These are phyloP conservation scores for Boechera retrofracta DNA, from an alignment of 345 rosid genomes.

Conservation along the genomic window DNA sequence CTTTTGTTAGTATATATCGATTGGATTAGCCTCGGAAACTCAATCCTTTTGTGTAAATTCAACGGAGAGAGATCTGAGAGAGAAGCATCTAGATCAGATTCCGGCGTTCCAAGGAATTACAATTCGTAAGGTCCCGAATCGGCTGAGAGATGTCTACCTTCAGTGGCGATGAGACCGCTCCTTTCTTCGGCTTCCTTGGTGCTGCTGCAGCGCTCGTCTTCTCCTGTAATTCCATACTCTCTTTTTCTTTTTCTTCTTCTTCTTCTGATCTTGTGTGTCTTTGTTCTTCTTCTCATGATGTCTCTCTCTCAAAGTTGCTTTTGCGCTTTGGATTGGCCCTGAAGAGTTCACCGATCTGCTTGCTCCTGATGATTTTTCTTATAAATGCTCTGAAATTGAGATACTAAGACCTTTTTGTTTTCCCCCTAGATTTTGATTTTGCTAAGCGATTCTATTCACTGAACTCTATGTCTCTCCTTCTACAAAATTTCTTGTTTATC, in stretches of 20 bases:
- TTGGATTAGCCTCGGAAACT: slow-evolving; percentile 16
- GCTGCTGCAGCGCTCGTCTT: slow-evolving; percentile 51
- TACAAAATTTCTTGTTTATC: not conserved
- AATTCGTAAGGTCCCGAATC: slow-evolving; percentile 44
- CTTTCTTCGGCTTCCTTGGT: slow-evolving; percentile 53
- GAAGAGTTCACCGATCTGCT: slow-evolving; percentile 27
- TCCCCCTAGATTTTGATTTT: slow-evolving; percentile 3
- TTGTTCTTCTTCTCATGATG: not conserved
- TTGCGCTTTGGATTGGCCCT: not conserved
- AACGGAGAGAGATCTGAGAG: slow-evolving; percentile 37
- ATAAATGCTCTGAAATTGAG: not conserved
- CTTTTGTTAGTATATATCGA: slow-evolving; percentile 16
- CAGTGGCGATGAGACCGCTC: slow-evolving; percentile 54
- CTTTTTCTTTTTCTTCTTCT: not conserved
- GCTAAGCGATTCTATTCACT: not conserved
- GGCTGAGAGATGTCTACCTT: slow-evolving; percentile 43
- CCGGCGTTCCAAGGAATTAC: not conserved
- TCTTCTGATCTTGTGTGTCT: not conserved
- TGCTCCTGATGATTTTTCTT: slow-evolving; percentile 4
- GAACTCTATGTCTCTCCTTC: not conserved
- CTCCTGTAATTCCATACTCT: slow-evolving; percentile 39
- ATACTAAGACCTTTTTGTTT: not conserved
- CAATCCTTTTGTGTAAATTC: slow-evolving; percentile 16
- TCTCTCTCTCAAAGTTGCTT: not conserved
- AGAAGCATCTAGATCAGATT: slow-evolving; percentile 26